Conservation (phyloP, 2,329 filamentous ascomycete genomes). For the Cryphonectria japonica region DNA sequence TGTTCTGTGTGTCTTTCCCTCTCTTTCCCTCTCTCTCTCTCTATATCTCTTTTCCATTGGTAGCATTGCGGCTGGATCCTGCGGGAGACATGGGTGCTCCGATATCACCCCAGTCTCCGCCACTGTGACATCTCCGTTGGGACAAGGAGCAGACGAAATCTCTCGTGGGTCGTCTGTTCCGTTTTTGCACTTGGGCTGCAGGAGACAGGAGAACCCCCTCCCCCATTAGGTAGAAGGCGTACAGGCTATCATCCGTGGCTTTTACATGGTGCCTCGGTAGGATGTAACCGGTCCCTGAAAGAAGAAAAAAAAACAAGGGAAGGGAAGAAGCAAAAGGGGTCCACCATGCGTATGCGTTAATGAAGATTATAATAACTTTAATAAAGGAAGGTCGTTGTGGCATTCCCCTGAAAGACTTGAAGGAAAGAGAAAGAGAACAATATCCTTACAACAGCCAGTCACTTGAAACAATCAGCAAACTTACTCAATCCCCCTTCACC, state of each 20-base stretch:
- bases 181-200: not conserved
- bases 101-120: not conserved
- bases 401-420: not conserved
- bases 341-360: not conserved
- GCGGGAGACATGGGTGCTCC: not conserved
- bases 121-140: not conserved
- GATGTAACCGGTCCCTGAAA: not conserved
- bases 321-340: not conserved
- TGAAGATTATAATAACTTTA: not conserved
- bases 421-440: not conserved
- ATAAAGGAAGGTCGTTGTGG: not conserved
- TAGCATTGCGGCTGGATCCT: not conserved
- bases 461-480: not conserved
- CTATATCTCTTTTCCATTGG: not conserved
- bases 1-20: not conserved
- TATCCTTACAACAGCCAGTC: not conserved
- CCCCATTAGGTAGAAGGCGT: not conserved
- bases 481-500: no score
- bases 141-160: not conserved
- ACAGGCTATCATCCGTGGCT: not conserved
- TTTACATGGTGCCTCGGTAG: not conserved
- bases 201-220: not conserved
- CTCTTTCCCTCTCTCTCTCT: no score
- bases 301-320: no score
- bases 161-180: not conserved